Conservation (phyloP, 495 filamentous ascomycete genomes). For the Hypomontagnella submonticulosa region DNA sequence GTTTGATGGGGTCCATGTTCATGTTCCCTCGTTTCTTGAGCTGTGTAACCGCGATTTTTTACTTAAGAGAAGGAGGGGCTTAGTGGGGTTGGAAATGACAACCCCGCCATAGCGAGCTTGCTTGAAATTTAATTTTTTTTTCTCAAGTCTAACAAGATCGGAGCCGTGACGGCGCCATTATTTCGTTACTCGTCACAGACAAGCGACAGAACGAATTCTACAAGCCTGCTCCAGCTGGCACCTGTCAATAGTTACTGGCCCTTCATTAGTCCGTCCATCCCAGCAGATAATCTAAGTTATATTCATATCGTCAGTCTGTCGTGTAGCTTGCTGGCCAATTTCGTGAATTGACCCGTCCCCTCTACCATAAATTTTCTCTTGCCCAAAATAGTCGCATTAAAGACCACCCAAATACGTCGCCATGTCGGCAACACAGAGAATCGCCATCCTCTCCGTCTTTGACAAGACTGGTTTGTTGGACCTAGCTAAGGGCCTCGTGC, state of each 20-base stretch:
- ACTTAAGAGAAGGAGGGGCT: constrained; percentile 18
- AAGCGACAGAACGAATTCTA: constrained; percentile 4
- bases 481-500: constrained; percentile 90
- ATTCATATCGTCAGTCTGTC: constrained; percentile 22
- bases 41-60: not conserved
- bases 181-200: constrained; percentile 27
- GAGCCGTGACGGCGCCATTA: constrained; percentile 18
- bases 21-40: no score
- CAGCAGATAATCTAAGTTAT: constrained; percentile 11
- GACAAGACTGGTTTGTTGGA: constrained; percentile 98
- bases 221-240: constrained; percentile 4
- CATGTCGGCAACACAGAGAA: constrained; percentile 55
- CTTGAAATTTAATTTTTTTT: constrained; percentile 36
- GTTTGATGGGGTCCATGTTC: not conserved
- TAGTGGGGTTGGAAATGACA: constrained; percentile 18
- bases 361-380: constrained; percentile 10
- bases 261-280: constrained; percentile 8
- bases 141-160: constrained; percentile 12
- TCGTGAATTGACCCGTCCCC: constrained; percentile 17
- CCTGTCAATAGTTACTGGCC: not conserved
- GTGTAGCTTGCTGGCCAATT: constrained; percentile 8
- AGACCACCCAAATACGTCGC: constrained; percentile 26
- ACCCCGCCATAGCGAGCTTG: constrained; percentile 30
- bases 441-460: constrained; percentile 96
- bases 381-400: constrained; percentile 14